Evolutionary conservation across 345 rosid genomes (phyloP).

Genomic region (Eucalyptus grandis): DNA sequence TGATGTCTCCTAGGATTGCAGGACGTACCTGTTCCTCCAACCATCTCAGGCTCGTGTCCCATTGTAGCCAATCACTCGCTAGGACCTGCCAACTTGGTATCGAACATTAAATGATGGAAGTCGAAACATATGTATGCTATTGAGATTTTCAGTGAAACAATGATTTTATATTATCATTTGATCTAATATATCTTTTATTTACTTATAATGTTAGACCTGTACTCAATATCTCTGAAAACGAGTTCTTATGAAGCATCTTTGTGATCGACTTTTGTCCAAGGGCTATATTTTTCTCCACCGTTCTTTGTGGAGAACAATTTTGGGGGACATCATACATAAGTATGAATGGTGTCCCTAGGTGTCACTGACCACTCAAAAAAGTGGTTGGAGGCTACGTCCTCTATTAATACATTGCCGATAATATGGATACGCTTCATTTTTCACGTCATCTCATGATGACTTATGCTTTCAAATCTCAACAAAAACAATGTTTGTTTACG

Average conservation of each 20-base stretch:
- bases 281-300: neutral
- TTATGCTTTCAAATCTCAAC: neutral
- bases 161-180: neutral
- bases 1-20: neutral
- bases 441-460: neutral
- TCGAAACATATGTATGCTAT: neutral
- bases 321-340: neutral
- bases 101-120: neutral
- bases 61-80: neutral
- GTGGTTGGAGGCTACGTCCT: neutral
- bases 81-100: neutral
- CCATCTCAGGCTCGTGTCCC: neutral
- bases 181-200: neutral
- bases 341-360: neutral
- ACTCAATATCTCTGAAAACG: neutral
- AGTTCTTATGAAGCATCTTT: neutral
- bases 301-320: neutral
- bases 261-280: neutral
- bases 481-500: neutral
- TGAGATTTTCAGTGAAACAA: neutral
- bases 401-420: neutral
- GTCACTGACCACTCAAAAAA: neutral
- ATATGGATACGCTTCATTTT: neutral
- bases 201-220: neutral
- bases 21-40: neutral